Conservation (phyloP, 257 asterid genomes). For the Ballota nigra region DNA sequence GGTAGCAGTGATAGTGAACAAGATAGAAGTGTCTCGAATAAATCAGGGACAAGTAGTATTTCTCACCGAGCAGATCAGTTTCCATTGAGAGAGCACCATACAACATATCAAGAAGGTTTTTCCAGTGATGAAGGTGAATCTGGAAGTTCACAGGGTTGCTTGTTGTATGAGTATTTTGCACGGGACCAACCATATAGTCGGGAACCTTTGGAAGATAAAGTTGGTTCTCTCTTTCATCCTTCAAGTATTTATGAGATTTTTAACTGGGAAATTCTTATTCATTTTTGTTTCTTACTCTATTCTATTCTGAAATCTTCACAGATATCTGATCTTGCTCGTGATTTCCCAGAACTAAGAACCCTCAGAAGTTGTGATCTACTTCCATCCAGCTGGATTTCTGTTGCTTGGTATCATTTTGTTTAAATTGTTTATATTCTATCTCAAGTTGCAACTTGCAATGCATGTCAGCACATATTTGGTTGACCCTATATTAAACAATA, state of each 20-base stretch:
- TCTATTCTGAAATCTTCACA: conserved; percentile 21
- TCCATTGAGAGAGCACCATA: conserved; percentile 36
- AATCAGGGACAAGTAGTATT: conserved; percentile 32
- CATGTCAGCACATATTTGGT: neutral
- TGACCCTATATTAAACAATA: neutral
- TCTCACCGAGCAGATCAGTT: conserved; percentile 33
- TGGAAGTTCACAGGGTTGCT: conserved; percentile 63
- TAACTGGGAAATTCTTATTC: neutral
- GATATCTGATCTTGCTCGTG: conserved; percentile 62
- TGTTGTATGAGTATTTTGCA: conserved; percentile 77
- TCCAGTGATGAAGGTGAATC: conserved; percentile 92
- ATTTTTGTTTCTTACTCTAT: conserved; percentile 15
- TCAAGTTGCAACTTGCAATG: neutral
- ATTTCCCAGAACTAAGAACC: conserved; percentile 65
- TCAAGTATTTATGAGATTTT: neutral
- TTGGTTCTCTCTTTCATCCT: neutral
- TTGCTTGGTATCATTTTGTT: conserved; percentile 65
- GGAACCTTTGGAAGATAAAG: conserved; percentile 77
- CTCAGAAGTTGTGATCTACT: conserved; percentile 80
- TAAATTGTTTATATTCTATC: neutral
- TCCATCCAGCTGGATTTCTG: conserved; percentile 89
- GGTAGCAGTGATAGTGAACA: conserved; percentile 88
- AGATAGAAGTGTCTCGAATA: conserved; percentile 48
- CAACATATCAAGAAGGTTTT: conserved; percentile 58
- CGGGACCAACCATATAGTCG: conserved; percentile 67